Evolutionary conservation across 495 filamentous ascomycete species (phyloP), one percentile per base, ranked within the genome.

Genomic region (Hypoxylon trugodes): DNA sequence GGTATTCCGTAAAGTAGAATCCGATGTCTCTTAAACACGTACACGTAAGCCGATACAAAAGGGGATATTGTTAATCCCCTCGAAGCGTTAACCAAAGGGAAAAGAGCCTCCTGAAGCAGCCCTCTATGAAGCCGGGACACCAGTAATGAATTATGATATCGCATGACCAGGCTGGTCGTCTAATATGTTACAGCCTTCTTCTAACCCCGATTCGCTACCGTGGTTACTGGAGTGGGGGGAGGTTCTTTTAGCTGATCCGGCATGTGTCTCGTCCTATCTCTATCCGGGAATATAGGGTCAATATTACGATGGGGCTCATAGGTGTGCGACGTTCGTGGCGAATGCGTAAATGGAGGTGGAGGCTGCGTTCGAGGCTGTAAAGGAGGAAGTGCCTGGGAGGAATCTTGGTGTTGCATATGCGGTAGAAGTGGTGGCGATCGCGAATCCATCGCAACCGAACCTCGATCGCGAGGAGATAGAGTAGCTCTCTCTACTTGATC

Each of bases 201-300:
- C 42, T 61, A 72, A 59, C 49, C 70, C 42, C 61, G 67, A 72
- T 64, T 65, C 30, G 59, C 61, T 55, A 68, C 70, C 26, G 70
- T 69, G 22, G 70, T 70, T 53, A 64, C 70, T 12, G 70, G 68
- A 21, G 70, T n/a, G n/a, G n/a, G 54, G 58, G 66, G 69, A 28
- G 37, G 55, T 32, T 66, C 64, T 35, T 66, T 66, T 41, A 61
- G 26, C 48, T 62, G 64, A 48, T 70, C 68, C 32, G 65, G 54
- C 28, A 69, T 71, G 38, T 56, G 67, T 38, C 67, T 57, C 38
- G 67, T 58, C 51, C 70, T 72, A 13, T 72, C 68, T 68, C 70
- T 66, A 47, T 70, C 47, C 33, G 67, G 67, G 18, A 72, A 72
- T 32, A 72, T 72, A 28, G 70, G 70, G 50, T 72, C 70, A 55